Base-by-base conservation (phyloP, 371 early-diverging fungal species). In the Mortierella sp. region DNA sequence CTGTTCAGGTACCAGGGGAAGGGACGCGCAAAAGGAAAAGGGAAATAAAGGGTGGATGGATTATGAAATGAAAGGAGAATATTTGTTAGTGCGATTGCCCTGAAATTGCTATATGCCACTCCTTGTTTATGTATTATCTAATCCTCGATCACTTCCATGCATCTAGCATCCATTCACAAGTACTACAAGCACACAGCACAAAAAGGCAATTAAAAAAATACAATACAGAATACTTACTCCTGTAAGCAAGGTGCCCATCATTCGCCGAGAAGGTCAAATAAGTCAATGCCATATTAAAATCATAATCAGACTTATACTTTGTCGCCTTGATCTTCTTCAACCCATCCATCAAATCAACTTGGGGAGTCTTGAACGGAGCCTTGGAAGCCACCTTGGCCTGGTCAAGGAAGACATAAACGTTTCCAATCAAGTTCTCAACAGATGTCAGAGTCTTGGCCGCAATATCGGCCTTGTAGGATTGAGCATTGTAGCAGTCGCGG, bases 241-340 rank as follows among this genome's bases (percentile, higher is more conserved):
- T 68, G 65, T 78, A 87, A 21, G 77, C 72, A 51, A 82, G 46
- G 29, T 87, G 88, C 2, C 84, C 88, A 71, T 87, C 88, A 32
- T 87, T 84, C 16, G 65, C 79, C 14, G 77, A 79, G 49, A 70
- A 73, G 48, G 81, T 74, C 46, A 87, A 51, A 65, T 78, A 74
- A 32, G 79, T 77, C 76, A 87, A 48, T 2, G 81, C 88, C 82
- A 79, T 82, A 12, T 79, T 60, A 70, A 87, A 87, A 35, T 83
- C 81, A 71, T 79, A 87, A 55, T 87, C 88, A 46, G 46, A 78
- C 77, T 76, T 81, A 58, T 72, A 87, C 75, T 83, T 84, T n/a
- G 76, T 84, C 3, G 55, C 54, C 16, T 75, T 74, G 32, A 87
- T 84, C 75, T 79, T 78, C 29, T 71, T 43, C 77, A 87, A 29